Conservation (phyloP, 2,329 filamentous ascomycete species). For the Cercospora sp. region DNA sequence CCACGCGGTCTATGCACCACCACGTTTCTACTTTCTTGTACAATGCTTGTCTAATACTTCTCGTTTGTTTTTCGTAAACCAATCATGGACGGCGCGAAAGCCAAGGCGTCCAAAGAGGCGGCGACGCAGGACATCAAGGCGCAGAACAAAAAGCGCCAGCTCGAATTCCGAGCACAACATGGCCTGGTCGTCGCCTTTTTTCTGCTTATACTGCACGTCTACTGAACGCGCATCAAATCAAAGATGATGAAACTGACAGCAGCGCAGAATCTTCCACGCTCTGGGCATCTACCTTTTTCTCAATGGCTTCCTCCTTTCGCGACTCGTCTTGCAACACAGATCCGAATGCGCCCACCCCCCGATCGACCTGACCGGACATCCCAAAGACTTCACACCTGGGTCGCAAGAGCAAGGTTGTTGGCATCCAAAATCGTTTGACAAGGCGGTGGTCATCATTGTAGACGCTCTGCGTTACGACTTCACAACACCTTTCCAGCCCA, state of each 20-base stretch:
- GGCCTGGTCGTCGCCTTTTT: slow-evolving; percentile 64
- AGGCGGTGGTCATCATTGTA: slow-evolving; percentile 84
- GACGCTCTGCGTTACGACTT: slow-evolving; percentile 97
- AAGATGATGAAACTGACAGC: slow-evolving; percentile 11
- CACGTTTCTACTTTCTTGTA: slow-evolving; percentile 4
- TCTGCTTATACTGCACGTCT: slow-evolving; percentile 59
- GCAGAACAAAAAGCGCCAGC: slow-evolving; percentile 44
- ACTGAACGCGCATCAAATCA: background rate
- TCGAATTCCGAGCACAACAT: slow-evolving; percentile 56
- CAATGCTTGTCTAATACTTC: slow-evolving; percentile 13
- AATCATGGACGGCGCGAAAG: slow-evolving; percentile 24
- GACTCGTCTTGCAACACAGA: slow-evolving; percentile 75
- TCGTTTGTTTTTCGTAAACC: slow-evolving; percentile 13
- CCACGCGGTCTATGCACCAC: slow-evolving; percentile 5
- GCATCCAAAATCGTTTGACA: slow-evolving; percentile 92
- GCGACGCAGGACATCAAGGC: slow-evolving; percentile 31
- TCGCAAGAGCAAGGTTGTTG: slow-evolving; percentile 72
- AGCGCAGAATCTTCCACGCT: slow-evolving; percentile 65
- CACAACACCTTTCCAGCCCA: slow-evolving; percentile 71
- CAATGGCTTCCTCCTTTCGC: slow-evolving; percentile 88
- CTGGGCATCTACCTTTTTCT: slow-evolving; percentile 89
- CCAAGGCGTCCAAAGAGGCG: slow-evolving; percentile 8
- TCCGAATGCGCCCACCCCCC: slow-evolving; percentile 76
- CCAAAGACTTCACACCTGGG: slow-evolving; percentile 39
- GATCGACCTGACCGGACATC: slow-evolving; percentile 42